Evolutionary conservation across 2,329 filamentous ascomycete species (phyloP).

Genomic region (Fusarium agapanthi): DNA sequence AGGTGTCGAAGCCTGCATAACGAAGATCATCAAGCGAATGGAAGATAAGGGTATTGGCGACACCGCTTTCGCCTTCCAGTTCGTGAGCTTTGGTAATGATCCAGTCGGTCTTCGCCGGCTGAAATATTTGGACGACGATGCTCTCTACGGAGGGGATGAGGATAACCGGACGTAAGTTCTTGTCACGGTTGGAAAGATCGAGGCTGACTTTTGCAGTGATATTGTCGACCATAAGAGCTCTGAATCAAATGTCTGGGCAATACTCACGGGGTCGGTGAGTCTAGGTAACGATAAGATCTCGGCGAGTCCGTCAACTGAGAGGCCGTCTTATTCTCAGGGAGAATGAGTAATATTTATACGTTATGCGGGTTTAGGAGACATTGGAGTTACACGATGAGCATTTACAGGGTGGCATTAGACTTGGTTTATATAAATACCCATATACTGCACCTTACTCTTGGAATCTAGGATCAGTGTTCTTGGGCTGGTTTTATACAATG

Average conservation of each 20-base stretch:
- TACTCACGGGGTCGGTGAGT: slow-evolving; percentile 8
- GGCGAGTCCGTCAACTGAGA: neutral
- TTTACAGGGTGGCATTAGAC: neutral
- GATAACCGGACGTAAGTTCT: neutral
- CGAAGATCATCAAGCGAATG: neutral
- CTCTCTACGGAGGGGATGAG: neutral
- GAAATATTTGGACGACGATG: slow-evolving; percentile 13
- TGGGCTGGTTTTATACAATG: too few relatives aligned
- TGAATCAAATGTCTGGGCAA: slow-evolving; percentile 1
- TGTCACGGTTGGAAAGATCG: accelerated
- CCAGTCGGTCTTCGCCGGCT: neutral
- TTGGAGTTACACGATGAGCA: neutral
- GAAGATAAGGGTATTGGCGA: neutral
- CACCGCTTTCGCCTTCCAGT: slow-evolving; percentile 14
- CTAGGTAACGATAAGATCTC: neutral
- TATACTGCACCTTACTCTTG: neutral
- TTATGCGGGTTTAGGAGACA: neutral
- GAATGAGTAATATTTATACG: neutral
- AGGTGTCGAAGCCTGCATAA: neutral
- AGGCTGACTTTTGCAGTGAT: neutral
- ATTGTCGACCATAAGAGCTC: slow-evolving; percentile 24
- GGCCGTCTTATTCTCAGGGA: neutral
- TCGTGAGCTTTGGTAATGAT: slow-evolving; percentile 23
- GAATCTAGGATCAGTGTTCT: too few relatives aligned
- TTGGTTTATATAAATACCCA: neutral